Base-by-base conservation (phyloP, 2,329 filamentous ascomycete genomes). In the Colletotrichum sidae region DNA sequence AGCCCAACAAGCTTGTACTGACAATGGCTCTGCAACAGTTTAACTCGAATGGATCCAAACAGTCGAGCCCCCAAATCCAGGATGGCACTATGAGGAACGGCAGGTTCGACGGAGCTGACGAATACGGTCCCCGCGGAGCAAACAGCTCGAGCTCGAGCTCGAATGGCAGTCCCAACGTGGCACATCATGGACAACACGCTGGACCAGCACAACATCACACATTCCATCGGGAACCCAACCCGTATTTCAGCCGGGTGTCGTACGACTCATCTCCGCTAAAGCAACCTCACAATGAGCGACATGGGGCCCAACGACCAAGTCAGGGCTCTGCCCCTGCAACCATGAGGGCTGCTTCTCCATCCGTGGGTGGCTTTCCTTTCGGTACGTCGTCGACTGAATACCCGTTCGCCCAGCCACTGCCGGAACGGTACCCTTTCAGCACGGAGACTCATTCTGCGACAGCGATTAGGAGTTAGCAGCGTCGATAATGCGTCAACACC, bases 31-130 rank as follows among this genome's bases (percentile, higher is more conserved):
- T 67, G 70, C 69, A 76, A 60, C 75, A 90, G 88, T 90, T 89
- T 81, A 25, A 25, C 25, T 25, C 25, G 25, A 25, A 25, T 25
- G 86, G 87, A 69, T 87, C 86, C 15, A 88, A 87, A 74, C 85
- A 86, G 72, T 80, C 81, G 46, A 84, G 81, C 63, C 81, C 85
- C 38, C 78, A 81, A 57, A 72, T 82, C 58, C 84, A 80, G 70
- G 84, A 87, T 56, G 84, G 81, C 45, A 81, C 80, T 11, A 65
- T 83, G 45, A 76, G 73, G 54, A 77, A 70, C 60, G 80, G 79
- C 25, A 80, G 81, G 63, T 81, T 76, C 59, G 83, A 85, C 63
- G 80, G 80, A 12, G 71, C 72, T 37, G 77, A 76, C 42, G 81
- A 82, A 50, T 68, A 77, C 64, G 65, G 68, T 35, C 71, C 70